These are phyloP conservation scores for Acephala macrosclerotiorum DNA, from an alignment of 2,329 filamentous ascomycete genomes.

Conservation along the genomic window DNA sequence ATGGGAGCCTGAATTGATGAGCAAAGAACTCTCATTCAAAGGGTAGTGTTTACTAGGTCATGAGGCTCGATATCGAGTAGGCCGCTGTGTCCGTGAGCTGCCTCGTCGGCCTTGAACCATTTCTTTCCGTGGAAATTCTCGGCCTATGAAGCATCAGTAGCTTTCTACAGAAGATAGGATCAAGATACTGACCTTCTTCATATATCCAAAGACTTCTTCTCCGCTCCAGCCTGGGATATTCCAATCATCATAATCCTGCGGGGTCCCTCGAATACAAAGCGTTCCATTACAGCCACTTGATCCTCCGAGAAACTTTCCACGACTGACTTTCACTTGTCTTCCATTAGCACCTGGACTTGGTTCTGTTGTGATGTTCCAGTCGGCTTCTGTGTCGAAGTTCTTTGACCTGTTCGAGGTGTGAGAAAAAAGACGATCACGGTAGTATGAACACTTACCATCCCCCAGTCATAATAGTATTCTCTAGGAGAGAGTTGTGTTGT, in stretches of 20 bases:
- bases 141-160: constrained; percentile 43
- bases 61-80: constrained; percentile 64
- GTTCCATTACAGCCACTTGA: constrained; percentile 59
- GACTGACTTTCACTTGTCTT: constrained; percentile 54
- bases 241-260: constrained; percentile 63
- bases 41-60: constrained; percentile 52
- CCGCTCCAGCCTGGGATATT: constrained; percentile 61
- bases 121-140: constrained; percentile 65
- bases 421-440: not conserved
- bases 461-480: constrained; percentile 59
- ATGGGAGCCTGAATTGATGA: constrained; percentile 51
- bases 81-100: constrained; percentile 58
- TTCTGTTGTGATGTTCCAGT: constrained; percentile 58
- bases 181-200: constrained; percentile 55
- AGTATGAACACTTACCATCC: constrained; percentile 46
- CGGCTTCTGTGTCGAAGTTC: constrained; percentile 56
- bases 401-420: constrained; percentile 46
- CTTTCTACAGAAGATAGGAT: not conserved
- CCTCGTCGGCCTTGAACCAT: constrained; percentile 59
- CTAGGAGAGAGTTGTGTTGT: constrained; percentile 51
- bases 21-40: not conserved
- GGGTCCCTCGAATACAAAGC: constrained; percentile 55
- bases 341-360: constrained; percentile 49
- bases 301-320: constrained; percentile 58
- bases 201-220: constrained; percentile 62